Conservation (phyloP, 106 monocot genomes). For the Dactylorhiza incarnata region DNA sequence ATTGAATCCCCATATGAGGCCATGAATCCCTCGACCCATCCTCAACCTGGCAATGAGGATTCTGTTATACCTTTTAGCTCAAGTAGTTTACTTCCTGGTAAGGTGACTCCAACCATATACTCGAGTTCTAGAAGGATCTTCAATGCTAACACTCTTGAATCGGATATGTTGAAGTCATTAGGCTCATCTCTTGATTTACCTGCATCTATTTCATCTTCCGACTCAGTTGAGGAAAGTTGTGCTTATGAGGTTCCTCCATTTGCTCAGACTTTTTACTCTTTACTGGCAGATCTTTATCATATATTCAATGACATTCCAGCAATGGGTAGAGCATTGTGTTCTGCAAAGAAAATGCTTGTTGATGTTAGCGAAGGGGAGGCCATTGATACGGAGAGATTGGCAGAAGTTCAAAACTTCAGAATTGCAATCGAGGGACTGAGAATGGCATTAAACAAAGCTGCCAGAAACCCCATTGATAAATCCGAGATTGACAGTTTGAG, state of each 20-base stretch:
- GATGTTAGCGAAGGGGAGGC: slow-evolving; percentile 28
- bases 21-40: neutral
- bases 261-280: slow-evolving; percentile 33
- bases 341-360: slow-evolving; percentile 45
- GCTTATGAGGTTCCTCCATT: slow-evolving; percentile 38
- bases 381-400: slow-evolving; percentile 26
- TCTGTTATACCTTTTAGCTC: slow-evolving; percentile 18
- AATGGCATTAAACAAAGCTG: slow-evolving; percentile 55
- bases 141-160: slow-evolving; percentile 28
- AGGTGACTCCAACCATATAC: slow-evolving; percentile 13
- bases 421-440: slow-evolving; percentile 47
- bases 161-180: slow-evolving; percentile 43
- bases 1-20: slow-evolving; percentile 69
- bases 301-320: slow-evolving; percentile 36
- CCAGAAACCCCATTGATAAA: slow-evolving; percentile 32
- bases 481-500: slow-evolving; percentile 2
- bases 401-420: slow-evolving; percentile 42
- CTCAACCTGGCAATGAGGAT: slow-evolving; percentile 6
- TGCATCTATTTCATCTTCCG: slow-evolving; percentile 10
- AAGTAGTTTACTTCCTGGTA: slow-evolving; percentile 29
- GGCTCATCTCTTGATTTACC: slow-evolving; percentile 22
- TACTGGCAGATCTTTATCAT: slow-evolving; percentile 31
- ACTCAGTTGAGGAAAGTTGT: neutral
- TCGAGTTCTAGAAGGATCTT: slow-evolving; percentile 25
- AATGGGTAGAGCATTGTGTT: slow-evolving; percentile 25